phyloP scores from a whole-genome alignment of 1,284 basidiomycete genomes.

The Naganishia sp. region DNA sequence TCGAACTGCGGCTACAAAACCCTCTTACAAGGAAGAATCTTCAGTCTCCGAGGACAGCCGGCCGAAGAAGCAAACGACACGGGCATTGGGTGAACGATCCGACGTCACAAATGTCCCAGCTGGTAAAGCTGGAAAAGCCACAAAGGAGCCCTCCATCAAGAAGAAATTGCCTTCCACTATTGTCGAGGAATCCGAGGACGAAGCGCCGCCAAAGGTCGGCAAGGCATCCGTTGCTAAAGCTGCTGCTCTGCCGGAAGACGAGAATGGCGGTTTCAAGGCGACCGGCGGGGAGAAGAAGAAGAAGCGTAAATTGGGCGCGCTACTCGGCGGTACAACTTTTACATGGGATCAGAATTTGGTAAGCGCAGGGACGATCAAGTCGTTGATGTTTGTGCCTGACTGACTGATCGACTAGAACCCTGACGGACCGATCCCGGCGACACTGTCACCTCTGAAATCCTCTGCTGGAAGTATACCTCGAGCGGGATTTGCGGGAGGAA shows the following conservation, averaged over 20 bases:
- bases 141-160: not conserved
- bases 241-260: not conserved
- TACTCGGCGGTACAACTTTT: constrained; percentile 19
- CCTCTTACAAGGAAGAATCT: constrained; percentile 11
- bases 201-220: not conserved
- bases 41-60: constrained; percentile 18
- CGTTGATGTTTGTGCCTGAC: not conserved
- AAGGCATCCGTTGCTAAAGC: not conserved
- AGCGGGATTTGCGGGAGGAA: constrained; percentile 15
- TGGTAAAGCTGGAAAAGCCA: constrained; percentile 2
- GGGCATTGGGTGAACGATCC: not conserved
- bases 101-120: constrained; percentile 4
- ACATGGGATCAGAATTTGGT: constrained; percentile 26
- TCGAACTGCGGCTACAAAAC: constrained; percentile 1
- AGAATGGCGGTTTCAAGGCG: not conserved
- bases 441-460: constrained; percentile 18
- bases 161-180: constrained; percentile 19
- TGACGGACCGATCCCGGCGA: constrained; percentile 20
- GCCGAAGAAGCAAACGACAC: constrained; percentile 1
- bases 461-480: constrained; percentile 26
- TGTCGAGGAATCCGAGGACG: constrained; percentile 20
- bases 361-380: not conserved
- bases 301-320: constrained; percentile 21
- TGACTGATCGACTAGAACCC: constrained; percentile 2
- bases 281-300: constrained; percentile 24